Percentiles rank a stretch among this genome's conserved stretches.
phyloP scores from a whole-genome alignment of 2,329 filamentous ascomycete genomes.

The Diplodia seriata region DNA sequence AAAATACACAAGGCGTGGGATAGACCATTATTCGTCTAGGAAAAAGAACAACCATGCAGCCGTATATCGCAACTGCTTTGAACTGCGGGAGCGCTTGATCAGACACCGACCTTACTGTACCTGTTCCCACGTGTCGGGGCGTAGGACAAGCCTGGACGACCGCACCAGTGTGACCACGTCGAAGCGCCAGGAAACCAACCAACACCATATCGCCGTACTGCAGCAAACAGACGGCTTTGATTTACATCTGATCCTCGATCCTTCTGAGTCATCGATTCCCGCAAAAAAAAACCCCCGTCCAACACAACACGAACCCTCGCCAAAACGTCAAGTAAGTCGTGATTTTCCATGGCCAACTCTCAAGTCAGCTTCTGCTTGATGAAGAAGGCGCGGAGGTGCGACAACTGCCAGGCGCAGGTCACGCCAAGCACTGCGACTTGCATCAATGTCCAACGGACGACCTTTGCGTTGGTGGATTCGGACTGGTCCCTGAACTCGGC shows the following conservation, averaged over 20 bases:
- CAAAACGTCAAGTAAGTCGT: constrained; percentile 19
- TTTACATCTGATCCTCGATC: neutral
- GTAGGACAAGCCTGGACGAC: neutral
- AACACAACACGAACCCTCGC: constrained; percentile 1
- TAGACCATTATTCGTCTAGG: neutral
- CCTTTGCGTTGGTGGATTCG: constrained; percentile 87
- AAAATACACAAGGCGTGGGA: neutral
- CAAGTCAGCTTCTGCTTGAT: constrained; percentile 99
- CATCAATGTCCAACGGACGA: constrained; percentile 92
- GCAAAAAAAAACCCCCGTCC: neutral
- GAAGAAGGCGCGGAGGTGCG: constrained; percentile 95
- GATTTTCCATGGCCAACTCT: constrained; percentile 33
- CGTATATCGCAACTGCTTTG: neutral
- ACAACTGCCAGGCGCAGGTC: constrained; percentile 96
- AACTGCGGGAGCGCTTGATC: neutral
- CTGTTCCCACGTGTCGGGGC: neutral
- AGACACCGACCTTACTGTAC: neutral
- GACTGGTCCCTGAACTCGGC: constrained; percentile 98
- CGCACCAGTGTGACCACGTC: neutral
- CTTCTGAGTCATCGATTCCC: neutral
- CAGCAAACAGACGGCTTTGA: neutral
- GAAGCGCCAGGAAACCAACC: neutral
- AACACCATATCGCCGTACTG: neutral
- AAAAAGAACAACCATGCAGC: neutral
- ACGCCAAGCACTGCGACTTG: constrained; percentile 83